Base-by-base conservation (phyloP, 1,284 basidiomycete species). In the Moesziomyces parantarcticus region DNA sequence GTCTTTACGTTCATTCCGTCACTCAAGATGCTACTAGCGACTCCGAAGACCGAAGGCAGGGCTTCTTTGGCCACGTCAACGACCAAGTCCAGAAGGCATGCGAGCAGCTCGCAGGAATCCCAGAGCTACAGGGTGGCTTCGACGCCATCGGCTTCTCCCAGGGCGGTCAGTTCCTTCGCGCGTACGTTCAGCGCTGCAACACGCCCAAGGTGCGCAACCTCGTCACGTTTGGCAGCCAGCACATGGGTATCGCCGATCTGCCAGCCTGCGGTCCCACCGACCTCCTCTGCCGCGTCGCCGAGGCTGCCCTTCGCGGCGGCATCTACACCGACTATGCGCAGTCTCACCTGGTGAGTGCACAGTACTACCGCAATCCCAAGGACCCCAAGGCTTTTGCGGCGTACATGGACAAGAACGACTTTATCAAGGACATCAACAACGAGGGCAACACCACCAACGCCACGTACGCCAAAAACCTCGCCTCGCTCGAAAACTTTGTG, bases 311-410 rank as follows among this genome's bases (percentile, higher is more conserved):
- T 10, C 88, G 89, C 58, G 85, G 87, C 10, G 92, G 91, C 1
- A 90, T 94, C 26, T 98, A 98, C 84, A 89, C 88, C 18, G 78
- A 82, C 65, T 82, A 81, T 50, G 79, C 78, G 1, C 81, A 83
- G 52, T 66, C 66, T 4, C 66, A 77, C 26, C 53, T 81, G n/a
- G 76, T 82, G 20, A 55, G 93, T 88, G 96, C 96, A 1, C 94
- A 97, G 80, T 99, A 98, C 85, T 98, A 89, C 84, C 90, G 96
- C 41, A 94, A 98, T 84, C 91, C 92, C 5, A 72, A 66, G 21
- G 66, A 75, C 29, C 53, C 61, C 13, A 85, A 85, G n/a, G 89
- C 90, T 23, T 86, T 94, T 47, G 87, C 88, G 7, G 84, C 87
- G 10, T 99, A 97, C 82, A 86, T 92, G 36, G 79, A 85, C 4